Evolutionary conservation across 169 alveolate species (phyloP).

Genomic region (Eimeria falciformis): DNA sequence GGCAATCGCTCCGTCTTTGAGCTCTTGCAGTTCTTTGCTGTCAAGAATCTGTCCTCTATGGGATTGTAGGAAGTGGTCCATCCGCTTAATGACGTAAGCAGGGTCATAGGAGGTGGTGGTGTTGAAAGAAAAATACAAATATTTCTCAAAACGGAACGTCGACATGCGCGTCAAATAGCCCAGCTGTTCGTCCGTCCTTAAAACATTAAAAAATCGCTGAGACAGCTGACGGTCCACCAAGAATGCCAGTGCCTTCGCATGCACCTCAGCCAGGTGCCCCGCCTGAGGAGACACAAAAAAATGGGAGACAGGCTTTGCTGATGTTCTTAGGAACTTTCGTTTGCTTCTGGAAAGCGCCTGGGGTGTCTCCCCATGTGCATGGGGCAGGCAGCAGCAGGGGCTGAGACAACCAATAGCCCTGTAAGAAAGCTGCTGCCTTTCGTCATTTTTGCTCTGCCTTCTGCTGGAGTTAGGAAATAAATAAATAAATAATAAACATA

Average conservation of each 20-base stretch:
- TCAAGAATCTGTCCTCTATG: neutral
- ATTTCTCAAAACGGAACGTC: neutral
- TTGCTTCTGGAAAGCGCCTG: too few species aligned
- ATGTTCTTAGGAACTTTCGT: too few species aligned
- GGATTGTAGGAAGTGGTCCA: neutral
- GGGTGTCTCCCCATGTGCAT: too few species aligned
- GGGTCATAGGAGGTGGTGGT: conserved; percentile 31
- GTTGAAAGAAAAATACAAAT: neutral
- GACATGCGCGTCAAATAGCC: conserved; percentile 42
- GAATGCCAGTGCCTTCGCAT: conserved; percentile 17
- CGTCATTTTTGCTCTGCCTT: too few species aligned
- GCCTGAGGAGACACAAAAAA: neutral
- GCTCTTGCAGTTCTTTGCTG: neutral
- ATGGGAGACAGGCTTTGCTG: too few species aligned
- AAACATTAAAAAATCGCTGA: conserved; percentile 35
- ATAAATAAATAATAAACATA: too few species aligned
- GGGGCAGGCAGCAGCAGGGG: too few species aligned
- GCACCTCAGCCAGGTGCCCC: conserved; percentile 5
- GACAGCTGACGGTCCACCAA: conserved; percentile 32
- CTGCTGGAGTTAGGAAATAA: too few species aligned
- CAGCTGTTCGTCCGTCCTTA: conserved; percentile 48
- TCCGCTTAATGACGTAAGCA: neutral
- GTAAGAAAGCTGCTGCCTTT: too few species aligned
- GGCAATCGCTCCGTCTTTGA: conserved; percentile 7
- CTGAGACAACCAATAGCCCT: too few species aligned